Evolutionary conservation across 371 early-diverging fungal genomes (phyloP).

Genomic region (Thermomucor indicae-seudaticae): DNA sequence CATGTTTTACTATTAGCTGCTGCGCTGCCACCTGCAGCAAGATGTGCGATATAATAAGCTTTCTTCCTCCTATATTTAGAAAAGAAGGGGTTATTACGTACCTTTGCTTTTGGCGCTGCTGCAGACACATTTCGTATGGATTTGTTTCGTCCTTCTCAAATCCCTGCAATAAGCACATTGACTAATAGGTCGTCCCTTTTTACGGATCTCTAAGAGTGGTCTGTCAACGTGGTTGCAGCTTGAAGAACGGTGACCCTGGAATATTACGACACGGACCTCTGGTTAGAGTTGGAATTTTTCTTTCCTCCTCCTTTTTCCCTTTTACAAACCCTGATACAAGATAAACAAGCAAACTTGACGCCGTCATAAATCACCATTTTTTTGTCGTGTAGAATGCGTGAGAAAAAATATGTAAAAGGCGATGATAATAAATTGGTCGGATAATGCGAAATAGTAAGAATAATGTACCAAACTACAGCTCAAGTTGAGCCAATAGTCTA

Average conservation of each 20-base stretch:
- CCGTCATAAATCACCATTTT: conserved; percentile 19
- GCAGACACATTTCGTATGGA: conserved; percentile 26
- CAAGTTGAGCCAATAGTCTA: neutral
- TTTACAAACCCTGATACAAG: conserved; percentile 24
- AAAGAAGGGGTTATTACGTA: too few species aligned
- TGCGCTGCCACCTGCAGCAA: too few species aligned
- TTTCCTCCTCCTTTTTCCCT: neutral
- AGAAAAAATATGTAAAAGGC: neutral
- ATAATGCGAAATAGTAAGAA: neutral
- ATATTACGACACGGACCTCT: too few species aligned
- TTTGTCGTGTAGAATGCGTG: neutral
- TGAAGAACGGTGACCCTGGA: conserved; percentile 18
- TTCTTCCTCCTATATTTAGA: too few species aligned
- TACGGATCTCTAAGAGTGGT: conserved; percentile 15
- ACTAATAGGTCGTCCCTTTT: conserved; percentile 23
- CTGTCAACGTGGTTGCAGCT: conserved; percentile 20
- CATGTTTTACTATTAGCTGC: too few species aligned
- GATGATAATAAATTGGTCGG: neutral
- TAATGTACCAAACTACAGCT: conserved; percentile 3
- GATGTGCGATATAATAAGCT: too few species aligned
- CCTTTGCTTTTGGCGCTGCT: too few species aligned
- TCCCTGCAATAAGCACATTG: conserved; percentile 26
- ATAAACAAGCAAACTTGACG: conserved; percentile 23
- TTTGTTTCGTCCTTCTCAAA: conserved; percentile 21
- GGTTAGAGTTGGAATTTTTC: too few species aligned